phyloP scores from a whole-genome alignment of 805 yeast species.

The Nakazawaea siamensis region DNA sequence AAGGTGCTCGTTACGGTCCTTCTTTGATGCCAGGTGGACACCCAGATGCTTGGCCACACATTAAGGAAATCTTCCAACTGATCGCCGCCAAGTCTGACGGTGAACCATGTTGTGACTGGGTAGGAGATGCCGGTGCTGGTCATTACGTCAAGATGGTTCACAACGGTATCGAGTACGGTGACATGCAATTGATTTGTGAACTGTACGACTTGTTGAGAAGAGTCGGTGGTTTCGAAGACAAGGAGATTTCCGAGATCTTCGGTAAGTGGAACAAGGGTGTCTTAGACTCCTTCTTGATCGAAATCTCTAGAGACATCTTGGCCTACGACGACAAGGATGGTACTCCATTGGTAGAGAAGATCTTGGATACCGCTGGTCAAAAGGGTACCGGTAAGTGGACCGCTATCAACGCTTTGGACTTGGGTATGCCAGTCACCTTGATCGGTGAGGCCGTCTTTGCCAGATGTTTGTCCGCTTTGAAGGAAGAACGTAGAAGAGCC shows the following conservation, averaged over 20 bases:
- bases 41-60: conserved; percentile 97
- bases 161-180: conserved; percentile 99
- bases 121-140: conserved; percentile 98
- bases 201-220: conserved; percentile 95
- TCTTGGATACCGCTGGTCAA: conserved; percentile 95
- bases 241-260: conserved; percentile 91
- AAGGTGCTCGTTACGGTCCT: conserved; percentile 99
- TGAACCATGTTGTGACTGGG: conserved; percentile 99
- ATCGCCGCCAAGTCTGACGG: conserved; percentile 95
- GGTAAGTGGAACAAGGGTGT: conserved; percentile 95
- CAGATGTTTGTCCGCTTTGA: conserved; percentile 90
- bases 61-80: conserved; percentile 92
- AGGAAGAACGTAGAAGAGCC: conserved; percentile 85
- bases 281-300: conserved; percentile 92
- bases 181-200: conserved; percentile 98
- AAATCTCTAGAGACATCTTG: conserved; percentile 93
- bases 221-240: conserved; percentile 81
- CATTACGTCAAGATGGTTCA: conserved; percentile 99
- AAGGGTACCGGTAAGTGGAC: conserved; percentile 99
- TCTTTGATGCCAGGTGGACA: conserved; percentile 99
- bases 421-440: conserved; percentile 97
- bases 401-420: conserved; percentile 93
- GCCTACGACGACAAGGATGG: conserved; percentile 86
- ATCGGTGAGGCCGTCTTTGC: conserved; percentile 98
- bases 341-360: conserved; percentile 91